These are phyloP conservation scores for Glomus cerebriforme DNA, from an alignment of 192 early-diverging fungal species.

Conservation along the genomic window DNA sequence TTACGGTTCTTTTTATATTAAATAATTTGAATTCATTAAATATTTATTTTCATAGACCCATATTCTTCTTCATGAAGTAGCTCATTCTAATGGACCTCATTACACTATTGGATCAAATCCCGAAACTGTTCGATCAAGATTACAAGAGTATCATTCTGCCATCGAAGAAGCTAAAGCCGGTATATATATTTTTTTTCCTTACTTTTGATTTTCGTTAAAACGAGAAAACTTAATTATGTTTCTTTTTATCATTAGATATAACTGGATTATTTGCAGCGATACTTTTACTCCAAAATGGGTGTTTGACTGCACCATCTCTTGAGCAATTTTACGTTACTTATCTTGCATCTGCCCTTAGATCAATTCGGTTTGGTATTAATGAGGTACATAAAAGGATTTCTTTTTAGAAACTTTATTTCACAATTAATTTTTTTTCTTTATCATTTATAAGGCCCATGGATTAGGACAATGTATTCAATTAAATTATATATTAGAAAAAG, in stretches of 20 bases:
- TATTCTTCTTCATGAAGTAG: constrained; percentile 71
- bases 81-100: constrained; percentile 72
- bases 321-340: constrained; percentile 73
- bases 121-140: constrained; percentile 62
- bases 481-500: constrained; percentile 66
- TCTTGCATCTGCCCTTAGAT: constrained; percentile 71
- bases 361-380: constrained; percentile 69
- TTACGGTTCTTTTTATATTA: neutral
- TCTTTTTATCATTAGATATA: neutral
- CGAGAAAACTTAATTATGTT: constrained; percentile 49
- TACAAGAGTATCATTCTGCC: constrained; percentile 70
- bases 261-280: neutral
- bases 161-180: constrained; percentile 80
- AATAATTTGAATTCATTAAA: neutral
- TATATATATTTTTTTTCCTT: neutral
- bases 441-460: constrained; percentile 57
- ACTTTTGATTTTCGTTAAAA: constrained; percentile 34
- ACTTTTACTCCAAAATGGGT: constrained; percentile 60
- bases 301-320: constrained; percentile 57
- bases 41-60: constrained; percentile 38
- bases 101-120: constrained; percentile 46
- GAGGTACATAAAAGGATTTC: constrained; percentile 15
- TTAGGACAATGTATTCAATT: constrained; percentile 73
- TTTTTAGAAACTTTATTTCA: no score
- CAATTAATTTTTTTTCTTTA: neutral